Evolutionary conservation across 805 yeast genomes (phyloP).

Genomic region (Candida morakotiae): DNA sequence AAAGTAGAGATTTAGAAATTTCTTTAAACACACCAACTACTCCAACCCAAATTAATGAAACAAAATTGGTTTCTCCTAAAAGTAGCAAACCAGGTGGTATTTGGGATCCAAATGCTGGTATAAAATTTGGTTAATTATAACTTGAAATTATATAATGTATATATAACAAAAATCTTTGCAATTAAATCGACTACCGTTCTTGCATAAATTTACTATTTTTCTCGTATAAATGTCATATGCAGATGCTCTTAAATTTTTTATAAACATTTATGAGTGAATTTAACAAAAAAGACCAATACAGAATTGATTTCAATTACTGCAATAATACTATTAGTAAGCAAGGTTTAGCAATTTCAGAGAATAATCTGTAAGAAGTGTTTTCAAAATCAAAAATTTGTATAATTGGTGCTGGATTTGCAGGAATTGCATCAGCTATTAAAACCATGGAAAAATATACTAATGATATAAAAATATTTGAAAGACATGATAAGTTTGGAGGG

Average conservation of each 20-base stretch:
- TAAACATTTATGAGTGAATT: too few relatives aligned
- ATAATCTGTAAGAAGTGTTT: too few relatives aligned
- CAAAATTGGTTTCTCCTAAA: slow-evolving; percentile 4
- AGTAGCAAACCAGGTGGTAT: slow-evolving; percentile 7
- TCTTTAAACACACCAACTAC: not conserved
- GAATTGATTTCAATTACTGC: too few relatives aligned
- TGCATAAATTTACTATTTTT: too few relatives aligned
- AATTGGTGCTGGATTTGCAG: slow-evolving; percentile 40
- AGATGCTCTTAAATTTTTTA: too few relatives aligned
- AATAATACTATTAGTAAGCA: too few relatives aligned
- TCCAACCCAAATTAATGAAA: not conserved
- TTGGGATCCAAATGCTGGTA: slow-evolving; percentile 15
- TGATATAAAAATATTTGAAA: slow-evolving; percentile 32
- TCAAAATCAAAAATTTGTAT: slow-evolving; percentile 31
- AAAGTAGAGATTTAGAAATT: slow-evolving; percentile 49
- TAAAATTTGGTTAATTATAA: slow-evolving; percentile 12
- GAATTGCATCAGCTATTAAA: slow-evolving; percentile 28
- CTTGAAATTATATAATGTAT: too few relatives aligned
- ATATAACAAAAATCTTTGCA: not conserved
- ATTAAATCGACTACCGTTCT: too few relatives aligned
- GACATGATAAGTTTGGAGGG: slow-evolving; percentile 37
- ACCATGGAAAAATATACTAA: slow-evolving; percentile 20
- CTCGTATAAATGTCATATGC: too few relatives aligned
- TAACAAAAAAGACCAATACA: too few relatives aligned
- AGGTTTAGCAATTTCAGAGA: too few relatives aligned